A percentile compares a stretch with the other conserved stretches of the same genome.
Conservation (phyloP, 2,329 filamentous ascomycete genomes). For the Akanthomyces muscarius region DNA sequence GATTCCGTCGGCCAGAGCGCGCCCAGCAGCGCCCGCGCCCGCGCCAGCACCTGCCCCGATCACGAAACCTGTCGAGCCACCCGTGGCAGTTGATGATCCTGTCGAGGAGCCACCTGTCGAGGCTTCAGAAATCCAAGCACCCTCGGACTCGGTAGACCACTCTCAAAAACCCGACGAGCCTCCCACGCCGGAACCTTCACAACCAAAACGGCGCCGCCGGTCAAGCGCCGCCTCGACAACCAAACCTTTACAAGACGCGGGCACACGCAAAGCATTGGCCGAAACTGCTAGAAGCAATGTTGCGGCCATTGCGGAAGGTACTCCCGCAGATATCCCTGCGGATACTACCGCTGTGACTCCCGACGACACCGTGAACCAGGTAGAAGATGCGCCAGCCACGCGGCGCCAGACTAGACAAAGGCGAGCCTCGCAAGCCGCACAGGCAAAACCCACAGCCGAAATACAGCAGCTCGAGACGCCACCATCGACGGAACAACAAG, state of each 20-base stretch:
- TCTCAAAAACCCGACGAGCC: not conserved
- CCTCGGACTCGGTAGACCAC: not conserved
- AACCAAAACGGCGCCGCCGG: slow-evolving; percentile 7
- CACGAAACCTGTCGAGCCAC: slow-evolving; percentile 22
- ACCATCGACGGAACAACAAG: slow-evolving; percentile 2
- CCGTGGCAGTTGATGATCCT: slow-evolving; percentile 19
- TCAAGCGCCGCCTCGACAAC: slow-evolving; percentile 14
- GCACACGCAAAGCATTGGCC: not conserved
- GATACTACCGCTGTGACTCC: not conserved
- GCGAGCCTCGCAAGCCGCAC: slow-evolving; percentile 12
- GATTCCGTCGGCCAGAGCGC: slow-evolving; percentile 53
- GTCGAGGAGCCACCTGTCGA: slow-evolving; percentile 17
- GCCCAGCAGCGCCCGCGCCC: slow-evolving; percentile 39
- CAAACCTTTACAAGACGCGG: not conserved
- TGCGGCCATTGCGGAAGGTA: not conserved
- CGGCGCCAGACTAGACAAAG: slow-evolving; percentile 12
- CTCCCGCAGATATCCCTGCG: not conserved
- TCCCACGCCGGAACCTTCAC: not conserved
- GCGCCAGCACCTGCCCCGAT: slow-evolving; percentile 24
- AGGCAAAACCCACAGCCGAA: not conserved
- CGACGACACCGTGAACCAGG: not conserved
- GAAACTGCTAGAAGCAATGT: not conserved
- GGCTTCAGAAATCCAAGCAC: not conserved
- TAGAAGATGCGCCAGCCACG: not conserved
- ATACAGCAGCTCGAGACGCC: slow-evolving; percentile 4